Percentiles rank a stretch among this genome's conserved stretches.
These are phyloP conservation scores for Candolleomyces eurysporus DNA, from an alignment of 768 basidiomycete species.

Conservation along the genomic window DNA sequence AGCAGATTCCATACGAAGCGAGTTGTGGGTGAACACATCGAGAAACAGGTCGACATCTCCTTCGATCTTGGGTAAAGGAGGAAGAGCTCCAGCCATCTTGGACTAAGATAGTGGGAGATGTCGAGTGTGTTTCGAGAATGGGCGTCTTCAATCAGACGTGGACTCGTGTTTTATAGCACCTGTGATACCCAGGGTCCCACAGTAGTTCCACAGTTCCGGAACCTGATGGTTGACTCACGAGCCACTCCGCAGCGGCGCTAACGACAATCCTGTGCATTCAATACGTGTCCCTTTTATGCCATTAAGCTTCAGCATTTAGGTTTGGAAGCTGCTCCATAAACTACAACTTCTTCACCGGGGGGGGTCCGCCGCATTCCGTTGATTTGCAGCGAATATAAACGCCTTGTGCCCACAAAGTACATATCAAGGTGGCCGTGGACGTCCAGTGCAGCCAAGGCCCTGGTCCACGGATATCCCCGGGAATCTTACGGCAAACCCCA, in stretches of 20 bases:
- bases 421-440: too few relatives aligned
- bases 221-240: neutral
- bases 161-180: conserved; percentile 1
- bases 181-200: neutral
- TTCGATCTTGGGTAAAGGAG: conserved; percentile 54
- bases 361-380: too few relatives aligned
- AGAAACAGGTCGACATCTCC: conserved; percentile 53
- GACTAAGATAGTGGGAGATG: conserved; percentile 9
- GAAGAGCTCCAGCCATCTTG: conserved; percentile 22
- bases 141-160: too few relatives aligned
- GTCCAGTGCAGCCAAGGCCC: too few relatives aligned
- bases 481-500: neutral
- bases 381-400: too few relatives aligned
- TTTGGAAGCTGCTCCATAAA: too few relatives aligned
- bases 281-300: neutral
- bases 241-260: neutral
- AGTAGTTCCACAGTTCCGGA: too few relatives aligned
- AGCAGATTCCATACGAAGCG: conserved; percentile 28
- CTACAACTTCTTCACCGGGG: too few relatives aligned
- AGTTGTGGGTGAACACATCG: conserved; percentile 55
- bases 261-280: neutral
- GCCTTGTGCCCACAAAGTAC: too few relatives aligned
- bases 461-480: neutral
- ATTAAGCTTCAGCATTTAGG: neutral
- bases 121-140: neutral